Evolutionary conservation across 768 basidiomycete genomes (phyloP).

Genomic region (Leucosporidium creatinivorum): DNA sequence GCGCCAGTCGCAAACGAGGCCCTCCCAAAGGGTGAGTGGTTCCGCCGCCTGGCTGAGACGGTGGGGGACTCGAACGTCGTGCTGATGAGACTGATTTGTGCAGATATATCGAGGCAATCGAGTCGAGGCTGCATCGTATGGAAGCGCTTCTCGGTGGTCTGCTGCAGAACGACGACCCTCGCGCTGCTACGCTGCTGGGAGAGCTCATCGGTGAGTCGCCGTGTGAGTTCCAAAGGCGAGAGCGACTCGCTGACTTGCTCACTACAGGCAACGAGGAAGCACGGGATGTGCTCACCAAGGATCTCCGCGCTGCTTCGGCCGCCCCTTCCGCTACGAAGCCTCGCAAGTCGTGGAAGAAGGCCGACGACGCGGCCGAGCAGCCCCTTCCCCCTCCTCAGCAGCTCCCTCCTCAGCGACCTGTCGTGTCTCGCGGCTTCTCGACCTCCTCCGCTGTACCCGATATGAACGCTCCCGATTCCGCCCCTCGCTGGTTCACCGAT

Average conservation of each 20-base stretch:
- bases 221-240: background rate
- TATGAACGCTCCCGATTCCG: background rate
- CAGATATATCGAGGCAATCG: conserved; percentile 91
- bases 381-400: background rate
- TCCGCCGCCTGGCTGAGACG: conserved; percentile 52
- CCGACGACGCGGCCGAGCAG: background rate
- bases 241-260: background rate
- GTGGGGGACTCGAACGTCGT: conserved; percentile 48
- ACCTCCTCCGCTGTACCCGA: background rate
- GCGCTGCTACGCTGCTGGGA: conserved; percentile 45
- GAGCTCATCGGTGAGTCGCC: conserved; percentile 28
- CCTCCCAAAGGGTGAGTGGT: conserved; percentile 22
- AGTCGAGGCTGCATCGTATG: conserved; percentile 80
- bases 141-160: conserved; percentile 81
- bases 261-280: conserved; percentile 32
- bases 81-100: conserved; percentile 68
- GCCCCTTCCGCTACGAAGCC: conserved; percentile 9
- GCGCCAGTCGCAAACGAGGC: conserved; percentile 35
- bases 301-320: conserved; percentile 52
- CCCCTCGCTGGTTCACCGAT: conserved; percentile 10
- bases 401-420: background rate
- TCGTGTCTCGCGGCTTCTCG: conserved; percentile 4
- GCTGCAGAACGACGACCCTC: conserved; percentile 51
- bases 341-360: conserved; percentile 25
- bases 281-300: conserved; percentile 59